Evolutionary conservation across 352 stramenopile species (phyloP).

Genomic region (Globisporangium apiculatum): DNA sequence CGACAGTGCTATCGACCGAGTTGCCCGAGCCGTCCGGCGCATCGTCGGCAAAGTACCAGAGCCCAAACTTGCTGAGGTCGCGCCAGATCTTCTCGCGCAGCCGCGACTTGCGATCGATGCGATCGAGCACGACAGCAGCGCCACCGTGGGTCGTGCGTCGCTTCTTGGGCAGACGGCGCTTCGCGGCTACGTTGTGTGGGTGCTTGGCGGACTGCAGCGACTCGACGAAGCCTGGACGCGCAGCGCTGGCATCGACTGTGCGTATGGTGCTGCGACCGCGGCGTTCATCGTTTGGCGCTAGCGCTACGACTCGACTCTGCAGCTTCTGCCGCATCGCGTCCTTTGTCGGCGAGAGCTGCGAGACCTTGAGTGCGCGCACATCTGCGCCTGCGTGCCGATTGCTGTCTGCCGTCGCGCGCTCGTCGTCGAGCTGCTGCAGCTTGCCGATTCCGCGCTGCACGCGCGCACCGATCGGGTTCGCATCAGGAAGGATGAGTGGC

Average conservation of each 20-base stretch:
- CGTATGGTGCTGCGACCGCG: slow-evolving; percentile 2
- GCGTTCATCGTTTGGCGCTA: not conserved
- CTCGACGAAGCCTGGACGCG: not conserved
- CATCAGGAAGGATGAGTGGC: slow-evolving; percentile 43
- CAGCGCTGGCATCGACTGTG: slow-evolving; percentile 1
- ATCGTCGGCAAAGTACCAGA: slow-evolving; percentile 35
- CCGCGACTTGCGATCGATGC: slow-evolving; percentile 19
- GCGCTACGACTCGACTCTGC: not conserved
- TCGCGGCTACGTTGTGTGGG: slow-evolving; percentile 12
- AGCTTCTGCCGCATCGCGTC: slow-evolving; percentile 2
- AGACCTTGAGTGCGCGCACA: slow-evolving; percentile 27
- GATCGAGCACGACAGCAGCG: slow-evolving; percentile 24
- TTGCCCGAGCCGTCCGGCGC: slow-evolving; percentile 20
- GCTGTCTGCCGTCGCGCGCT: not conserved
- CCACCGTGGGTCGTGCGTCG: slow-evolving; percentile 22
- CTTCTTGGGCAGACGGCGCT: slow-evolving; percentile 16
- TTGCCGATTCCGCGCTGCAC: slow-evolving; percentile 31
- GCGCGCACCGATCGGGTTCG: slow-evolving; percentile 23
- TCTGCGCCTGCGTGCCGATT: not conserved
- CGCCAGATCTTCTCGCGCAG: slow-evolving; percentile 48
- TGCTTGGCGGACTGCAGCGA: slow-evolving; percentile 7
- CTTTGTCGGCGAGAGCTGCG: slow-evolving; percentile 23
- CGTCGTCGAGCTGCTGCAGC: not conserved
- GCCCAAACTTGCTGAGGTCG: slow-evolving; percentile 44
- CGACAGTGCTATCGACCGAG: slow-evolving; percentile 39